phyloP scores from a whole-genome alignment of 176 grass and related monocot species.

The Bromus sterilis region DNA sequence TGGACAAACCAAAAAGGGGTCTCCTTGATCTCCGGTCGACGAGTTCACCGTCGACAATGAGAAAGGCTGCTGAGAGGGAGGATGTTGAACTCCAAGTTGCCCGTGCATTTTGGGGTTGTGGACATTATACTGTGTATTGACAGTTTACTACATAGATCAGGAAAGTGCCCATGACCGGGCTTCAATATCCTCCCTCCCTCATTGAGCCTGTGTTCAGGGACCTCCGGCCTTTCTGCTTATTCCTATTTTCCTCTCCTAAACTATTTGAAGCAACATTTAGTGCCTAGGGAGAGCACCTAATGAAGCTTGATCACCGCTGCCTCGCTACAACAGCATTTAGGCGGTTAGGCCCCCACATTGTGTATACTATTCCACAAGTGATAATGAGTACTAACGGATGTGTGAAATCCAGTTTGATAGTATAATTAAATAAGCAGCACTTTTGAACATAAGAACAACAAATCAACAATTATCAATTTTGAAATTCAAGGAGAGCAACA shows the following conservation, averaged over 20 bases:
- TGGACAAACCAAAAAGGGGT: too few relatives aligned
- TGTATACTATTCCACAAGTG: neutral
- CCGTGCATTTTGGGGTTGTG: neutral
- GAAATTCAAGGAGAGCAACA: neutral
- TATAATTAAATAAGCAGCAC: neutral
- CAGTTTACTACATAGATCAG: neutral
- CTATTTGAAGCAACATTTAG: neutral
- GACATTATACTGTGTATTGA: neutral
- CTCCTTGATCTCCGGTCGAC: too few relatives aligned
- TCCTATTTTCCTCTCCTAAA: neutral
- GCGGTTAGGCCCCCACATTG: neutral
- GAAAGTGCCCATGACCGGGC: neutral
- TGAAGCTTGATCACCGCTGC: neutral
- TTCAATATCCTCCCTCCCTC: neutral
- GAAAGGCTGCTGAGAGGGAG: neutral
- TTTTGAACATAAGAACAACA: neutral
- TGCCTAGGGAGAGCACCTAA: neutral
- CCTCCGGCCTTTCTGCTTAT: neutral
- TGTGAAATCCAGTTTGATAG: neutral
- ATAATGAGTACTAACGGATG: neutral
- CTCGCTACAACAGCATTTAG: neutral
- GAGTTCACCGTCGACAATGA: too few relatives aligned
- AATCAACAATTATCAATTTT: neutral
- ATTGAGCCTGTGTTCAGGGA: neutral
- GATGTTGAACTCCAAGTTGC: neutral